A percentile compares a stretch with the other conserved stretches of the same genome.
Conservation (phyloP, 2,329 filamentous ascomycete genomes). For the Verticillium isaacii region DNA sequence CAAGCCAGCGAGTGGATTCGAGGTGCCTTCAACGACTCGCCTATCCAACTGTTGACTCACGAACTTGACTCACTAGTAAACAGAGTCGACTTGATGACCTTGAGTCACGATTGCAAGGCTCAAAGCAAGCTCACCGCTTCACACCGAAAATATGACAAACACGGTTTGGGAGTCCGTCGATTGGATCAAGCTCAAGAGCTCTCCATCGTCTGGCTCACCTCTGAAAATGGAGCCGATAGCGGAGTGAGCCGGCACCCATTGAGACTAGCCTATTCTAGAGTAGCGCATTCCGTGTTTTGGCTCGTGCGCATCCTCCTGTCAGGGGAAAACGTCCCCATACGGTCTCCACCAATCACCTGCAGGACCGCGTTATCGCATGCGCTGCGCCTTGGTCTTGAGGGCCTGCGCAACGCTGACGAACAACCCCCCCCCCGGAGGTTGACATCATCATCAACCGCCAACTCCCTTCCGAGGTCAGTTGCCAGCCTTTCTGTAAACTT, state of each 20-base stretch:
- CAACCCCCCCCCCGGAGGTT: conserved; percentile 5
- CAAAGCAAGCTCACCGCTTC: conserved; percentile 8
- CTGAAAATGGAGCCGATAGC: not conserved
- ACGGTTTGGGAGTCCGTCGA: not conserved
- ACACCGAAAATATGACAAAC: conserved; percentile 11
- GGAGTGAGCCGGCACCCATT: not conserved
- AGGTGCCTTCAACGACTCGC: not conserved
- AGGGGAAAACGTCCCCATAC: not conserved
- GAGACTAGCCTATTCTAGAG: not conserved
- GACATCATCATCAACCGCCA: conserved; percentile 13
- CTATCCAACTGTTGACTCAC: not conserved
- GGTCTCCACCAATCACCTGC: not conserved
- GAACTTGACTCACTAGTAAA: not conserved
- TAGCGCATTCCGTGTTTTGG: not conserved
- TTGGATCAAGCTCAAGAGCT: not conserved
- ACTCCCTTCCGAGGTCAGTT: not conserved
- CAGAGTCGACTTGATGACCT: not conserved
- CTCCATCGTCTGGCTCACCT: not conserved
- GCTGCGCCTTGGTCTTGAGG: not conserved
- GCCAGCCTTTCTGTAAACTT: not conserved
- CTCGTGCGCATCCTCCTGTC: not conserved
- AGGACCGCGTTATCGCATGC: not conserved
- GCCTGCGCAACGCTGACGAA: conserved; percentile 7
- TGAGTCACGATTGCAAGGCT: conserved; percentile 10
- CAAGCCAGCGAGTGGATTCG: not conserved